Evolutionary conservation across 1,284 basidiomycete species (phyloP).

Genomic region (Irpex lacteus): DNA sequence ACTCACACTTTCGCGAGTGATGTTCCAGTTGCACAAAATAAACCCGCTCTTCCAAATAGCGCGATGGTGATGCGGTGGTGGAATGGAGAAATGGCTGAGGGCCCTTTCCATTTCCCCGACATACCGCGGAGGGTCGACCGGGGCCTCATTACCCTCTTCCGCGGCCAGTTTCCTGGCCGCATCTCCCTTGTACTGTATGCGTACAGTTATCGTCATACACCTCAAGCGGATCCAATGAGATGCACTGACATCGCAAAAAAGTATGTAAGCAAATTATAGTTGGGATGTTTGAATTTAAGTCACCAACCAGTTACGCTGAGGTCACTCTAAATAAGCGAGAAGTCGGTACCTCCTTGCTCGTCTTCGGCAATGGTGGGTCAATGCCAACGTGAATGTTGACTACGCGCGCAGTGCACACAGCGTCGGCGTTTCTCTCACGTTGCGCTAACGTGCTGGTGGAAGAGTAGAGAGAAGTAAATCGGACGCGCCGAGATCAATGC

Average conservation of each 20-base stretch:
- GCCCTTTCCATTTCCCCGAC: constrained; percentile 9
- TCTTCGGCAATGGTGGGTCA: background rate
- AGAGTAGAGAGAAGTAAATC: background rate
- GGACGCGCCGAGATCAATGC: background rate
- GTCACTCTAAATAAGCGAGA: background rate
- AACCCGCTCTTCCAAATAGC: constrained; percentile 16
- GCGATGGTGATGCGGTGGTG: constrained; percentile 8
- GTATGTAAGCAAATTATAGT: background rate
- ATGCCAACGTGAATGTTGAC: background rate
- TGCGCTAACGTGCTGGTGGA: background rate
- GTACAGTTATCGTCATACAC: constrained; percentile 13
- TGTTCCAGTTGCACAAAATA: constrained; percentile 13
- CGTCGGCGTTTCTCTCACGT: background rate
- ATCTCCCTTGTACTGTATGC: constrained; percentile 16
- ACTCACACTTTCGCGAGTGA: constrained; percentile 7
- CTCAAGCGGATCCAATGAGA: background rate
- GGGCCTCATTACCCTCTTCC: constrained; percentile 1
- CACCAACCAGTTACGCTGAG: background rate
- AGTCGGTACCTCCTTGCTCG: background rate
- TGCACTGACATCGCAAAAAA: background rate
- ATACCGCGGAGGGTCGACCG: constrained; percentile 1
- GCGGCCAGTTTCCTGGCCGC: constrained; percentile 11
- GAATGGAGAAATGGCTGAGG: constrained; percentile 13
- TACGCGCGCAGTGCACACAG: background rate
- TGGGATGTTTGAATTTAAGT: background rate